Evolutionary conservation across 2,329 filamentous ascomycete species (phyloP), one percentile per base, ranked within the genome.

Genomic region (Beauveria pseudobassiana): DNA sequence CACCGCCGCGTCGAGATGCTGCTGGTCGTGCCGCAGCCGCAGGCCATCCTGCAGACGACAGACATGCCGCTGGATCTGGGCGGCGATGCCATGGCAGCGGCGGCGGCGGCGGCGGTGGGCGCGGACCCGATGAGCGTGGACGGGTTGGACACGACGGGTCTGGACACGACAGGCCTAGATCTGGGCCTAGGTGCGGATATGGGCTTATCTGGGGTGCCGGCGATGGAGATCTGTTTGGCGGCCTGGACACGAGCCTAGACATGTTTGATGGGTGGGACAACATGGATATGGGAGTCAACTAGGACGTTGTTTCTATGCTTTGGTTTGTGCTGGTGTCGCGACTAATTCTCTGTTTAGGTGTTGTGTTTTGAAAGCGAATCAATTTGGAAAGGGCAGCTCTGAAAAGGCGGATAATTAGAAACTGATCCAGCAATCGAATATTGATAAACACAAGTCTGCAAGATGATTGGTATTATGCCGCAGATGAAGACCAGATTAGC

Each of bases 1-100:
- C 78, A 87, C 69, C 78, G 86, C 28, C 78, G 80, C 2, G 86
- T 90, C 12, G 86, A 90, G 72, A 80, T 82, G n/a, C 86, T 88
- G 69, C 80, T 89, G 76, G 75, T 76, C 40, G 73, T 70, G 67
- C 73, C 74, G 24, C 73, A 74, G 59, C 68, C 73, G 3, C 74
- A 75, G 58, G 67, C 72, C 2, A 77, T 82, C 66, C 72, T 82
- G 20, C 76, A 77, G 50, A 70, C 70, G 26, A 70, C 71, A 5
- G 77, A 76, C 43, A 74, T 82, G 57, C 71, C 70, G 14, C 70
- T 81, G 6, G 75, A 71, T 40, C 66, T 80, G 4, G 74, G 73
- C 58, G 74, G 72, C 9, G 75, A 74, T 20, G 71, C 57, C 10
- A 55, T 51, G 24, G 63, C 63, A 20, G 61, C 56, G 60, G 66